phyloP scores from a whole-genome alignment of 2,329 filamentous ascomycete species.

The Penicillium sp. region DNA sequence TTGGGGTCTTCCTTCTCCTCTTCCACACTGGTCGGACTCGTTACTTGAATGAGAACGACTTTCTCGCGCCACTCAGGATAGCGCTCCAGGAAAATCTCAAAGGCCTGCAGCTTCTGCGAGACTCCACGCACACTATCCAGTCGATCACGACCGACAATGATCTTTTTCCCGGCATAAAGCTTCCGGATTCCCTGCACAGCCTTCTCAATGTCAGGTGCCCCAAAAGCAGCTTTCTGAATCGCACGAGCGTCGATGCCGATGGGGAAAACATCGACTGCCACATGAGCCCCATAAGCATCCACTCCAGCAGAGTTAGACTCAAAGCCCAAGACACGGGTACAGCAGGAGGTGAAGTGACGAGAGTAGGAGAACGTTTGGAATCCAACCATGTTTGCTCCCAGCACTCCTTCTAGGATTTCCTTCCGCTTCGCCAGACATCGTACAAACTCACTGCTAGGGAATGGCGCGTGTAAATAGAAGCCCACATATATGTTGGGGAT shows the following conservation, averaged over 20 bases:
- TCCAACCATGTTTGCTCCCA: conserved; percentile 89
- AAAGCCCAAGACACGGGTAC: conserved; percentile 86
- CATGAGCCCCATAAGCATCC: conserved; percentile 83
- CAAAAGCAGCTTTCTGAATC: conserved; percentile 74
- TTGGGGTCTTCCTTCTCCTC: conserved; percentile 75
- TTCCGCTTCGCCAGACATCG: conserved; percentile 85
- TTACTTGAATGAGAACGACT: conserved; percentile 93
- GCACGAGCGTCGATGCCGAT: conserved; percentile 90
- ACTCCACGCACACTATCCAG: conserved; percentile 90
- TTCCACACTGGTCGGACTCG: conserved; percentile 79
- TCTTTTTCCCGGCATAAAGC: conserved; percentile 84
- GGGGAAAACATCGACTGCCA: conserved; percentile 89
- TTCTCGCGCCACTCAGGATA: conserved; percentile 91
- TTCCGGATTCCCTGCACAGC: conserved; percentile 71
- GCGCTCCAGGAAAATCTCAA: conserved; percentile 85
- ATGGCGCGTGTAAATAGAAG: conserved; percentile 92
- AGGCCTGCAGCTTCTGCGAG: conserved; percentile 92
- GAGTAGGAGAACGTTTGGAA: conserved; percentile 97
- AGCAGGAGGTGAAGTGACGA: conserved; percentile 91
- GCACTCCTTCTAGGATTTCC: conserved; percentile 83
- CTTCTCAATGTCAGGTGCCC: conserved; percentile 67
- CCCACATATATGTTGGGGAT: conserved; percentile 89
- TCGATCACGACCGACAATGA: conserved; percentile 93
- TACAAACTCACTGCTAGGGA: conserved; percentile 94
- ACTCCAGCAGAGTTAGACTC: conserved; percentile 82